phyloP scores from a whole-genome alignment of 1,139 yeast species.

The Geotrichum aggregatum region DNA sequence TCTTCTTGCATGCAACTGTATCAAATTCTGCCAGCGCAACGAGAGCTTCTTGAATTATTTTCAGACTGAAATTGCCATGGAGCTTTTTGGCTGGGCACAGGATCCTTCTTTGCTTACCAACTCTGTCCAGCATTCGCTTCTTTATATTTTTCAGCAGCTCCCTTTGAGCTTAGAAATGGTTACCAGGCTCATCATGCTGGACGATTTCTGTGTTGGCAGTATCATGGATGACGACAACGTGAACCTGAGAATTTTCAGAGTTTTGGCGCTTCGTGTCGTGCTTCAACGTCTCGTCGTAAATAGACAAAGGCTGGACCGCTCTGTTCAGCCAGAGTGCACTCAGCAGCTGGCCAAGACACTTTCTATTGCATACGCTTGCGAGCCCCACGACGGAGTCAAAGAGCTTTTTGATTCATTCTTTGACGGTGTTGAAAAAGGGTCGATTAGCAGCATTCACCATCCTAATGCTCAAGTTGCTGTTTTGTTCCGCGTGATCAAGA shows the following conservation, averaged over 20 bases:
- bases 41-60: background rate
- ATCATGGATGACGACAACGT: background rate
- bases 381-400: background rate
- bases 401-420: background rate
- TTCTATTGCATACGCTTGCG: background rate
- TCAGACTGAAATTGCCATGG: background rate
- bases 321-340: background rate
- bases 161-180: background rate
- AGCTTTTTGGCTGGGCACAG: background rate
- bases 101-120: background rate
- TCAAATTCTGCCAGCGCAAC: background rate
- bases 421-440: no score
- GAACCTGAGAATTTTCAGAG: background rate
- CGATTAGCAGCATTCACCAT: no score
- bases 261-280: background rate
- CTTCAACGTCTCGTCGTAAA: background rate
- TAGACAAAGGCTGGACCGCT: background rate
- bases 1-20: background rate
- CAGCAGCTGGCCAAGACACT: background rate
- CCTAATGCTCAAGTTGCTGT: no score
- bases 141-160: background rate
- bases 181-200: background rate
- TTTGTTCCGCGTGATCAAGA: no score
- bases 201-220: background rate
- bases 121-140: constrained; percentile 2